These are phyloP conservation scores for Pythium sp. DNA, from an alignment of 352 stramenopile species.

Conservation along the genomic window DNA sequence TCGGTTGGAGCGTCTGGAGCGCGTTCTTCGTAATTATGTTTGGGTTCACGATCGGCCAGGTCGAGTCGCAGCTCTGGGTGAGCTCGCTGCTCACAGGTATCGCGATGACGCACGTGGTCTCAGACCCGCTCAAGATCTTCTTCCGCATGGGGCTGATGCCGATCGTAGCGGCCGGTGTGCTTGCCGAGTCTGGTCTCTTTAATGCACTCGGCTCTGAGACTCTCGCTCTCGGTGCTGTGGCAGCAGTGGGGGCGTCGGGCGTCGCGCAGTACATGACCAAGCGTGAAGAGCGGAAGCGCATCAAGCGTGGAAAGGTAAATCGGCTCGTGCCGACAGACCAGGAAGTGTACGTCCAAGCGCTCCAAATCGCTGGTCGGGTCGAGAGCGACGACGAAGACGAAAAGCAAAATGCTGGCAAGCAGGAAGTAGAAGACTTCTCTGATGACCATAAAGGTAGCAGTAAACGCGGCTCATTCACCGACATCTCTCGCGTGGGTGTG, in stretches of 20 bases:
- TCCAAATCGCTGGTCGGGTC: slow-evolving; percentile 18
- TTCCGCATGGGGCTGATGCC: slow-evolving; percentile 72
- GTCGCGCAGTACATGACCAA: slow-evolving; percentile 51
- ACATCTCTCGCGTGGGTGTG: slow-evolving; percentile 23
- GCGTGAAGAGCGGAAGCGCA: slow-evolving; percentile 19
- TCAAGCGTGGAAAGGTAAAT: slow-evolving; percentile 21
- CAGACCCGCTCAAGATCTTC: slow-evolving; percentile 68
- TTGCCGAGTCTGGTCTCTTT: slow-evolving; percentile 56
- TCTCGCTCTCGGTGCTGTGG: slow-evolving; percentile 41
- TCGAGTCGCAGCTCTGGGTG: slow-evolving; percentile 64
- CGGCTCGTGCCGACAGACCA: slow-evolving; percentile 30
- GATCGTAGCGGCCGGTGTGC: slow-evolving; percentile 48
- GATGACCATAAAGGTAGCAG: background rate
- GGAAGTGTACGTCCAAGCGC: slow-evolving; percentile 17
- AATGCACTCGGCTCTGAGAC: slow-evolving; percentile 44
- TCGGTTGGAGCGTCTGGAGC: slow-evolving; percentile 50
- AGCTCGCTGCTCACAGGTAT: slow-evolving; percentile 54
- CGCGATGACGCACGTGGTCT: slow-evolving; percentile 56
- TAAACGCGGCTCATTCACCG: slow-evolving; percentile 31
- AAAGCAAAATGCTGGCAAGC: background rate
- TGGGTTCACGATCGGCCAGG: slow-evolving; percentile 52
- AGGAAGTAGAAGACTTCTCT: background rate
- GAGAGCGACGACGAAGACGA: slow-evolving; percentile 11
- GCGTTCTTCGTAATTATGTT: slow-evolving; percentile 75
- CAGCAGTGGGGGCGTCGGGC: slow-evolving; percentile 38